Conservation (phyloP, 495 filamentous ascomycete species). For the Aspergillus sclerotioniger region DNA sequence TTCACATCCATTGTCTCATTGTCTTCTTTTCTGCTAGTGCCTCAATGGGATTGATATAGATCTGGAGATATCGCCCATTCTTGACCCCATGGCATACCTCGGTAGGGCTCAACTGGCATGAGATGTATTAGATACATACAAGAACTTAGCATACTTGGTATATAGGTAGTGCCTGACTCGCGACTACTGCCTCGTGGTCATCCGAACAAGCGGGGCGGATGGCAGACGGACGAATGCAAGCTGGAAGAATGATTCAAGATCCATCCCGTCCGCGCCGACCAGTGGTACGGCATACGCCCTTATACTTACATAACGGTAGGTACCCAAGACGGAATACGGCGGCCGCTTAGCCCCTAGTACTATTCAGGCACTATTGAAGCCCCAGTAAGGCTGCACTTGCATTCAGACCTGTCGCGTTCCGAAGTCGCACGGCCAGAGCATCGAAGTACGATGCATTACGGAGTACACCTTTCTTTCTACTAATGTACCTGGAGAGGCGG, state of each 20-base stretch:
- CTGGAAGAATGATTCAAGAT: constrained; percentile 7
- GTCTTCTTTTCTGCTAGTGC: not conserved
- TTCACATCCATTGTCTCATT: not conserved
- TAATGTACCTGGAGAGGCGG: not conserved
- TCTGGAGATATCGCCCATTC: too few relatives aligned
- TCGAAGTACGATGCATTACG: not conserved
- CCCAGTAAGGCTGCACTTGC: constrained; percentile 22
- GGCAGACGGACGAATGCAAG: not conserved
- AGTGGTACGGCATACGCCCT: not conserved
- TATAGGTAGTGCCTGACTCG: constrained; percentile 10
- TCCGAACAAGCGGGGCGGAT: constrained; percentile 20
- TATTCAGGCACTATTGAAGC: constrained; percentile 9
- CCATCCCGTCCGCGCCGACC: constrained; percentile 6
- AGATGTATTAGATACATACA: constrained; percentile 17
- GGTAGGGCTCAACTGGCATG: not conserved
- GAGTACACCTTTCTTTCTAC: not conserved
- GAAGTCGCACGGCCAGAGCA: constrained; percentile 1
- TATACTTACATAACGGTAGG: not conserved
- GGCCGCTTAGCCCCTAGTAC: not conserved
- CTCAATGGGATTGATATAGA: too few relatives aligned
- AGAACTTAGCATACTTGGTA: too few relatives aligned
- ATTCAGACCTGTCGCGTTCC: constrained; percentile 3
- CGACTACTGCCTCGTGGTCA: constrained; percentile 22
- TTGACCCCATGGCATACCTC: too few relatives aligned
- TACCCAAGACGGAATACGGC: not conserved